Percentiles rank a stretch among this genome's conserved stretches.
phyloP scores from a whole-genome alignment of 2,329 filamentous ascomycete genomes.

The Aureobasidium sp. region DNA sequence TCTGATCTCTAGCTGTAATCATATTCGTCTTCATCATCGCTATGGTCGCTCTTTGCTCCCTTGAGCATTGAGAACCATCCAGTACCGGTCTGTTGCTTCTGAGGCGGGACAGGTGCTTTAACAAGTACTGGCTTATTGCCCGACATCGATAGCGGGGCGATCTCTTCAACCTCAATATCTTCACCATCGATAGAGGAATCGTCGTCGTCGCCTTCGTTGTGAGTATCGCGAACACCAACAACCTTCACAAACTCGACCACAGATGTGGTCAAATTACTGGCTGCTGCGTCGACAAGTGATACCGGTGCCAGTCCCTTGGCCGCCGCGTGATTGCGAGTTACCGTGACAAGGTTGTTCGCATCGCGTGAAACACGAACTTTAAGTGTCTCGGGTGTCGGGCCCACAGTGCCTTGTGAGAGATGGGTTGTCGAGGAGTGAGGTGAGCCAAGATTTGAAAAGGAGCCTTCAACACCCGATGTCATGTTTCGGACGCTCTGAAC shows the following conservation, averaged over 20 bases:
- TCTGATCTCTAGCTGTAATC: conserved; percentile 11
- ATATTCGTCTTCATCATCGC: conserved; percentile 17
- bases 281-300: conserved; percentile 87
- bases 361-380: conserved; percentile 83
- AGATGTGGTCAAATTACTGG: conserved; percentile 78
- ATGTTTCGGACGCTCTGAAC: conserved; percentile 77
- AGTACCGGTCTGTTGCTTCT: conserved; percentile 6
- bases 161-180: conserved; percentile 21
- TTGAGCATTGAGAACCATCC: conserved; percentile 20
- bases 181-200: conserved; percentile 37
- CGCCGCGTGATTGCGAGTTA: conserved; percentile 81
- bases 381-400: conserved; percentile 40
- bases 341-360: conserved; percentile 91
- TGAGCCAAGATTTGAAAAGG: conserved; percentile 38
- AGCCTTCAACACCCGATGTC: conserved; percentile 63
- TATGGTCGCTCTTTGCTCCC: conserved; percentile 15
- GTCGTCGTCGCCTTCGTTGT: not conserved
- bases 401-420: conserved; percentile 24
- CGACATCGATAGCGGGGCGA: conserved; percentile 12
- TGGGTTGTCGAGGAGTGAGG: conserved; percentile 12
- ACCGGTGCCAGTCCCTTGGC: conserved; percentile 82
- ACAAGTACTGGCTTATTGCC: conserved; percentile 7
- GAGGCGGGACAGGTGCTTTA: conserved; percentile 11
- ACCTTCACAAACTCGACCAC: conserved; percentile 77
- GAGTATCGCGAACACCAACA: conserved; percentile 73